Conservation (phyloP, 495 filamentous ascomycete genomes). For the Daldinia decipiens region DNA sequence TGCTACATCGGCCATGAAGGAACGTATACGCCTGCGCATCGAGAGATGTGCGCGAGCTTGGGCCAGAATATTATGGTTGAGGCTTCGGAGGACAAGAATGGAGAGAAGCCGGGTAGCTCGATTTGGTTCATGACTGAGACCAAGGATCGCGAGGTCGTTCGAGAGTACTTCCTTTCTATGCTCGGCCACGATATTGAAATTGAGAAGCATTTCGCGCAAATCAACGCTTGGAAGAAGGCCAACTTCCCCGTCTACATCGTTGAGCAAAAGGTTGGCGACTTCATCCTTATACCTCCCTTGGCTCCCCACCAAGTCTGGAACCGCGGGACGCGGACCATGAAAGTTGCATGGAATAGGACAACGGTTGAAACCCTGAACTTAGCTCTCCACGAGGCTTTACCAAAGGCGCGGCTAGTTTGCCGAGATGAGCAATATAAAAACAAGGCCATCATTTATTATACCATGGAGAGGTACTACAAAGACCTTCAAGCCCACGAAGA, state of each 20-base stretch:
- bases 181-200: slow-evolving; percentile 96
- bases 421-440: slow-evolving; percentile 99
- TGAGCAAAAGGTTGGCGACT: slow-evolving; percentile 91
- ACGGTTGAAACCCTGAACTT: slow-evolving; percentile 89
- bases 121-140: slow-evolving; percentile 99
- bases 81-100: slow-evolving; percentile 75
- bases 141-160: slow-evolving; percentile 84
- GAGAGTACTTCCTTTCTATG: slow-evolving; percentile 90
- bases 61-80: slow-evolving; percentile 99
- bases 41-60: slow-evolving; percentile 96
- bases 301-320: slow-evolving; percentile 99
- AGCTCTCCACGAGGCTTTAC: slow-evolving; percentile 85
- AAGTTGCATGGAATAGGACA: slow-evolving; percentile 98
- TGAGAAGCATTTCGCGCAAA: slow-evolving; percentile 93
- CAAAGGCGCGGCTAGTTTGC: slow-evolving; percentile 88
- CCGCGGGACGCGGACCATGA: slow-evolving; percentile 91
- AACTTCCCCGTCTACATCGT: slow-evolving; percentile 93
- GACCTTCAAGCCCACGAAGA: slow-evolving; percentile 66
- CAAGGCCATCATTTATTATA: slow-evolving; percentile 91
- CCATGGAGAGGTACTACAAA: slow-evolving; percentile 77
- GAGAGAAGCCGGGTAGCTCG: slow-evolving; percentile 82
- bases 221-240: slow-evolving; percentile 91
- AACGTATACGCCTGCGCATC: slow-evolving; percentile 94
- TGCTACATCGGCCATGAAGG: slow-evolving; percentile 98
- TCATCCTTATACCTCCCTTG: slow-evolving; percentile 93